phyloP scores from a whole-genome alignment of 192 early-diverging fungal species.

The Gaertneriomyces sp. region DNA sequence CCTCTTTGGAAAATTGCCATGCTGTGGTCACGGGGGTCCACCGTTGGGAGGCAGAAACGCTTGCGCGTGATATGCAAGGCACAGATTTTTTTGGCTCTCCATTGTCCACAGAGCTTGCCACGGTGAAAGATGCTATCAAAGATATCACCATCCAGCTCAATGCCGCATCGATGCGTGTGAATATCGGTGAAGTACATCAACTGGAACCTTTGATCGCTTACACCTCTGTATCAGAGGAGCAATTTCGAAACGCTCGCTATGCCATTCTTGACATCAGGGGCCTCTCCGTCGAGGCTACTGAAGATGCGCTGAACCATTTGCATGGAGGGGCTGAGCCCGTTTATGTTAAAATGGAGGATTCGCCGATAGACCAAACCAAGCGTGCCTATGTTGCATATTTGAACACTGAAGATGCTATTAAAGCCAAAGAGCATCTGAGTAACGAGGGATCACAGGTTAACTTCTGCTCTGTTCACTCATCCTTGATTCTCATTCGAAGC shows the following conservation, averaged over 20 bases:
- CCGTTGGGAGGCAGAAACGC: slow-evolving; percentile 13
- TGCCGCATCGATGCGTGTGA: neutral
- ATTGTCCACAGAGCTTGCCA: neutral
- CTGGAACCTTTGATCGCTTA: neutral
- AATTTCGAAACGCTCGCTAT: neutral
- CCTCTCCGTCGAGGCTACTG: neutral
- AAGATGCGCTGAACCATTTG: neutral
- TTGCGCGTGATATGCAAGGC: slow-evolving; percentile 13
- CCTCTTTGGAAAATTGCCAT: slow-evolving; percentile 22
- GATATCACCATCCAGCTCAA: neutral
- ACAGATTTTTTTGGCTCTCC: slow-evolving; percentile 24
- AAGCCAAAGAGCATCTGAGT: neutral
- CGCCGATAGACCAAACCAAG: too few relatives aligned
- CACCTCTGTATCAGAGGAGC: neutral
- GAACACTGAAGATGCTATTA: neutral
- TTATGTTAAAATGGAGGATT: too few relatives aligned
- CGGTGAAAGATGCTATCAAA: slow-evolving; percentile 1
- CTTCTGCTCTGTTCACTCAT: neutral
- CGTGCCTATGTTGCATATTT: slow-evolving; percentile 6
- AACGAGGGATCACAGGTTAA: neutral
- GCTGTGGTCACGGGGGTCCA: slow-evolving; percentile 15
- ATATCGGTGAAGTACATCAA: slow-evolving; percentile 1
- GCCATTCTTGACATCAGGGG: neutral
- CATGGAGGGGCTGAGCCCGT: neutral
- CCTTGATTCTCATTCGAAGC: slow-evolving; percentile 11